Conservation (phyloP, 305 asterid genomes). For the Fraxinus xanthoxyloides region DNA sequence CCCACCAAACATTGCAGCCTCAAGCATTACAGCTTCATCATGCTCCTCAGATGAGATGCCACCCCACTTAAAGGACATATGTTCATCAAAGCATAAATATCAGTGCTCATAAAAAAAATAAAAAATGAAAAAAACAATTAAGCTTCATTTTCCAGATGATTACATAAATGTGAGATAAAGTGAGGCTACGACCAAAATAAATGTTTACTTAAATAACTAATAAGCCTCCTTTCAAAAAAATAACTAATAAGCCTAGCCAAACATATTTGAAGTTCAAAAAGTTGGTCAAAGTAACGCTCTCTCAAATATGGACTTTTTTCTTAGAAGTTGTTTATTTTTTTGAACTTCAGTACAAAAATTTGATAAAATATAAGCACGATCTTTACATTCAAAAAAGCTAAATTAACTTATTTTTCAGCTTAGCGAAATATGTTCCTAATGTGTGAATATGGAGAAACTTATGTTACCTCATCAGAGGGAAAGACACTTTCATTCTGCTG, state of each 20-base stretch:
- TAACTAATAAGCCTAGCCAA: background rate
- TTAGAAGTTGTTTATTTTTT: background rate
- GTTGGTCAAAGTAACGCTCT: background rate
- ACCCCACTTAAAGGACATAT: conserved; percentile 69
- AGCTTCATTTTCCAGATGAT: background rate
- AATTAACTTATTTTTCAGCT: background rate
- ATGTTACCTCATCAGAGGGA: conserved; percentile 65
- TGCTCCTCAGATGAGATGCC: conserved; percentile 94
- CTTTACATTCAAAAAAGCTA: background rate
- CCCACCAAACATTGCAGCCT: conserved; percentile 99
- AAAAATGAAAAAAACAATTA: background rate
- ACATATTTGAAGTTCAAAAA: background rate
- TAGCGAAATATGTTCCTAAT: background rate
- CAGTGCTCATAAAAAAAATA: background rate
- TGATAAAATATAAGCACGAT: background rate
- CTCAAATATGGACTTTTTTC: background rate
- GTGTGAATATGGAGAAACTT: background rate
- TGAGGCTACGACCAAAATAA: background rate
- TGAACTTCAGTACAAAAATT: background rate
- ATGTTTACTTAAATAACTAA: background rate
- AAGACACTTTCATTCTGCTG: conserved; percentile 47
- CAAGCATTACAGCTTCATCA: conserved; percentile 97
- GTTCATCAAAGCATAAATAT: conserved; percentile 17
- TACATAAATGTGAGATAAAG: background rate
- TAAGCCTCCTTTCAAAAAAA: background rate